Evolutionary conservation across 148 eudicot species (phyloP), one percentile per base, ranked within the genome.

Genomic region (Dianthus caryophyllus): DNA sequence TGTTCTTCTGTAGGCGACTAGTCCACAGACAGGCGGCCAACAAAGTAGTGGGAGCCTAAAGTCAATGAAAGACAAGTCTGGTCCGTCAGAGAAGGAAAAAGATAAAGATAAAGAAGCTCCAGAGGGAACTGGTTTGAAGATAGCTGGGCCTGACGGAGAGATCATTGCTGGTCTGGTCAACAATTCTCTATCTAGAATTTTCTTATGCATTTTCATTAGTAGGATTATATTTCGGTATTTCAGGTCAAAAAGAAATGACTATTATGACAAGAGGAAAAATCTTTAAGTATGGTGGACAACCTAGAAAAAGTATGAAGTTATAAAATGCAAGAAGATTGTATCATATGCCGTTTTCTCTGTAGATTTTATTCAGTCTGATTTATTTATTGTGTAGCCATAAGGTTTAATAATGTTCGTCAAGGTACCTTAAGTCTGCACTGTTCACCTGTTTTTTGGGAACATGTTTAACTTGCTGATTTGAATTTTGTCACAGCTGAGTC

Each of bases 121-220:
- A 78, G 97, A 90, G 77, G 92, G 77, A 63, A 79, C 99, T 62
- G 84, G 83, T 61, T 73, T 94, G 73, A 94, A 94, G 78, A 82
- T 76, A 29, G 99, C 99, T 29, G 97, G 99, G 62, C 79, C 92
- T 24, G 97, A 94, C 29, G 96, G 96, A 71, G 97, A 94, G 83
- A 94, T 94, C 68, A 88, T 87, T 67, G 99, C 99, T 83, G 99
- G 99, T 94, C 68, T 27, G 61, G 65, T 56, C 43, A 57, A 33
- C 29, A 64, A 50, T 30, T 24, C 71, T 56, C 26, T 24, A 36
- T 58, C 15, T 36, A 53, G 68, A 54, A 64, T 2, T 25, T 63
- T 18, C 15, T 39, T 5, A 29, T 11, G 43, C 36, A 21, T 60
- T 4, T 30, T 30, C 64, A 60, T 36, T 36, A 33, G 44, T 60